Evolutionary conservation across 176 grass and related monocot genomes (phyloP).

Genomic region (Leersia perrieri): DNA sequence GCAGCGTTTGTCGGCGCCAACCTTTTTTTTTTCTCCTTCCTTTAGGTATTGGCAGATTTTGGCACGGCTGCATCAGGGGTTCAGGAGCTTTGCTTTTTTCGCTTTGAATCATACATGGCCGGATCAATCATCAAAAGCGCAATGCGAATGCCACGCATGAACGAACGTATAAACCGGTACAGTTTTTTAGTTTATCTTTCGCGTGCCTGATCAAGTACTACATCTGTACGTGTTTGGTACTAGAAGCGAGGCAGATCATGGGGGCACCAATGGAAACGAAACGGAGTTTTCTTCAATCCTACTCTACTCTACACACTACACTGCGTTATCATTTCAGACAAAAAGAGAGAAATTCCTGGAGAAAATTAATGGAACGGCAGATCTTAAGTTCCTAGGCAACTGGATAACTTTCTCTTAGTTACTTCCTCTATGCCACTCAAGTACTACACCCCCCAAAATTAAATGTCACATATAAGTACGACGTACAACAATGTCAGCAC

Average conservation of each 20-base stretch:
- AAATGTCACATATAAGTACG: not conserved
- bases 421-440: not conserved
- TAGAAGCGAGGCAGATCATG: not conserved
- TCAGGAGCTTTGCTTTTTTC: not conserved
- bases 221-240: not conserved
- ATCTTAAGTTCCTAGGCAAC: not conserved
- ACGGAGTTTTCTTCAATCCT: not conserved
- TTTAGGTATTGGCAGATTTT: not conserved
- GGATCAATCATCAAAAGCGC: not conserved
- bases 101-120: not conserved
- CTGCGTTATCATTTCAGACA: conserved; percentile 4
- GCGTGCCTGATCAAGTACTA: not conserved
- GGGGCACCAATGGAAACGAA: not conserved
- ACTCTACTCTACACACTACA: not conserved
- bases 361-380: not conserved
- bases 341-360: not conserved
- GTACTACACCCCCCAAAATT: no score
- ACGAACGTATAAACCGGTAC: not conserved
- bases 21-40: not conserved
- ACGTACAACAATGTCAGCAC: not conserved
- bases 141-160: not conserved
- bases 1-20: not conserved
- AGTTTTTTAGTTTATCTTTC: not conserved
- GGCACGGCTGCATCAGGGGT: not conserved
- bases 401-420: not conserved